Base-by-base conservation (phyloP, 176 grass and related monocot species). In the Cymbopogon citratus region DNA sequence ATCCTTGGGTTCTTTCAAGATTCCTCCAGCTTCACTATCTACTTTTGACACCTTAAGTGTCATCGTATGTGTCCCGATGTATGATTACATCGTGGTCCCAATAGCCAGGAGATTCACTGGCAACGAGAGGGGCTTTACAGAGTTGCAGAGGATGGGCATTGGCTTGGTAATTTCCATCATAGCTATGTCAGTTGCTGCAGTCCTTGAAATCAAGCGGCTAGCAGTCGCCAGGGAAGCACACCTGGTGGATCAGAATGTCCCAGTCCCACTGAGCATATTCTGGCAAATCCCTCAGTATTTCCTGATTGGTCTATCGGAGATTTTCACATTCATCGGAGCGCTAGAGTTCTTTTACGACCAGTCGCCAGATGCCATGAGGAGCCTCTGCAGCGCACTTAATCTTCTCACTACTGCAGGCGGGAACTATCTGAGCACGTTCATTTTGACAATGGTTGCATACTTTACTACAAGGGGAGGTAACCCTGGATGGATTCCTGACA, bases 131-230 rank as follows among this genome's bases (percentile, higher is more conserved):
- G 94, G 94, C 33, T 97, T 97, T 78, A 83, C 94, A 0, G 88
- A 85, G 46, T n/a, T 97, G 28, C 94, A 93, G 81, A 91, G 94
- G 68, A 97, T 97, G 91, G 94, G 94, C 15, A 97, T 97, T 44
- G 94, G 94, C 5, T 36, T 97, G 73, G 64, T 97, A 64, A 82
- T 97, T 48, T 97, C 94, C 27, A 91, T 97, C 59, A 52, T 97
- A 52, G 79, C 94, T 12, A 97, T 97, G 94, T 16, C 59, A 45
- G 75, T 89, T 21, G 94, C 94, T 56, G 91, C 94, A 16, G 52
- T 88, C 36, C 83, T 97, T 1, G 94, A 97, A 81, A 89, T 97
- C 35, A 89, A 88, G 57, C 85, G 91, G 48, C 49, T 97, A 61
- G 41, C 76, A 5, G 76, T 97, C 40, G 94, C 88, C 8, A 93